Evolutionary conservation across 163 green algal genomes (phyloP).

Genomic region (Volvox carteri): DNA sequence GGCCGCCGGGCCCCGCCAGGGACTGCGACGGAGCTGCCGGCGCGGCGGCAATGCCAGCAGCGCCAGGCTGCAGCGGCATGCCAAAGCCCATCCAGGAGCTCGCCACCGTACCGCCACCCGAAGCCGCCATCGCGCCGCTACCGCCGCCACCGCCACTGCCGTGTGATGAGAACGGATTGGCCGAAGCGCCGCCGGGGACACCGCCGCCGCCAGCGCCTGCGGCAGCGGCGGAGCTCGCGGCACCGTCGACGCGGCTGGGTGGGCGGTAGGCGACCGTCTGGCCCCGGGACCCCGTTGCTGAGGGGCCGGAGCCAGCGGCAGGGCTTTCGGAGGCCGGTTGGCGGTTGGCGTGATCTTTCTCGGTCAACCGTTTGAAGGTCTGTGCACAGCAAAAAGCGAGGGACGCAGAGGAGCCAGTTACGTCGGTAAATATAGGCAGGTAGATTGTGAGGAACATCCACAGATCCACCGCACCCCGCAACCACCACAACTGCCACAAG

Average conservation of each 20-base stretch:
- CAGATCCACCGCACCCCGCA: neutral
- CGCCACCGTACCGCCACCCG: neutral
- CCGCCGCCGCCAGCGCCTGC: neutral
- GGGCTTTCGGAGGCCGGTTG: no score
- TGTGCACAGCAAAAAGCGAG: constrained; percentile 14
- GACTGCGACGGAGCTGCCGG: no score
- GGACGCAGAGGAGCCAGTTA: neutral
- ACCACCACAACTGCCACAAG: no score
- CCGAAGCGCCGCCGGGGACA: neutral
- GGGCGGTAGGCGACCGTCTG: neutral
- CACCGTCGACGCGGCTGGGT: neutral
- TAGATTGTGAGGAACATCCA: neutral
- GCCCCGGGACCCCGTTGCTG: no score
- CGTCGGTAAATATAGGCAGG: neutral
- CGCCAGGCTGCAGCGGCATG: constrained; percentile 26
- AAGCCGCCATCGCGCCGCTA: neutral
- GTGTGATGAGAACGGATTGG: constrained; percentile 13
- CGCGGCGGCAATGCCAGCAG: neutral
- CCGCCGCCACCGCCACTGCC: neutral
- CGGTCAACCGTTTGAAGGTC: constrained; percentile 70
- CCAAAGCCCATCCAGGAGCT: constrained; percentile 52
- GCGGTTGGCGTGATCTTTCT: constrained; percentile 22
- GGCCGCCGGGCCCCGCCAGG: neutral
- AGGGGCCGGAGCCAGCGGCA: neutral
- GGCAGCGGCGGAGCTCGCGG: no score